phyloP scores from a whole-genome alignment of 2,329 filamentous ascomycete genomes.

The Diaporthe aspalathi region DNA sequence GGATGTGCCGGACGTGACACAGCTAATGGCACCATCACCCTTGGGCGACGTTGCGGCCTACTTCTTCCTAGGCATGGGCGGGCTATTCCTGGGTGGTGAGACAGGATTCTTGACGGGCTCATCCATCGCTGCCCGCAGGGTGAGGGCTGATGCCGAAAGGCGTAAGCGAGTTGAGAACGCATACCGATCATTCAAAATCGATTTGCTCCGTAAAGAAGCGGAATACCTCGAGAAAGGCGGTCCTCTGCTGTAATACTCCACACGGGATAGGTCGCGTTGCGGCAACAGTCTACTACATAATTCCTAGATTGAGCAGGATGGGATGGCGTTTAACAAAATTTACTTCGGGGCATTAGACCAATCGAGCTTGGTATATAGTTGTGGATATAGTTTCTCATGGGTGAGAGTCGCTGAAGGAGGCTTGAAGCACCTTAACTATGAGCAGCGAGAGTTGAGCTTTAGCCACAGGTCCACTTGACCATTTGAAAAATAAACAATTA shows the following conservation, averaged over 20 bases:
- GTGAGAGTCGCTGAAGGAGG: no score
- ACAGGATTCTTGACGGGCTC: constrained; percentile 69
- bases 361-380: no score
- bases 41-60: constrained; percentile 72
- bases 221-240: constrained; percentile 59
- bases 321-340: no score
- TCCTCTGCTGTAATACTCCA: neutral
- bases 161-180: constrained; percentile 70
- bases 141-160: constrained; percentile 65
- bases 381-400: no score
- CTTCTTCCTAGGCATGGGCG: constrained; percentile 70
- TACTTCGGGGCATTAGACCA: no score
- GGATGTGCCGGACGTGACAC: constrained; percentile 70
- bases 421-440: no score
- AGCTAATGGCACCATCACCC: constrained; percentile 65
- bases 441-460: no score
- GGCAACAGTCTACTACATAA: no score
- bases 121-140: constrained; percentile 62
- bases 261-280: neutral
- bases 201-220: constrained; percentile 71
- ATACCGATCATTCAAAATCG: constrained; percentile 71
- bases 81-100: constrained; percentile 74
- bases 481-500: no score
- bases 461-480: no score
- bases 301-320: no score